These are phyloP conservation scores for Didymellaceae sp. DNA, from an alignment of 2,329 filamentous ascomycete genomes.

Conservation along the genomic window DNA sequence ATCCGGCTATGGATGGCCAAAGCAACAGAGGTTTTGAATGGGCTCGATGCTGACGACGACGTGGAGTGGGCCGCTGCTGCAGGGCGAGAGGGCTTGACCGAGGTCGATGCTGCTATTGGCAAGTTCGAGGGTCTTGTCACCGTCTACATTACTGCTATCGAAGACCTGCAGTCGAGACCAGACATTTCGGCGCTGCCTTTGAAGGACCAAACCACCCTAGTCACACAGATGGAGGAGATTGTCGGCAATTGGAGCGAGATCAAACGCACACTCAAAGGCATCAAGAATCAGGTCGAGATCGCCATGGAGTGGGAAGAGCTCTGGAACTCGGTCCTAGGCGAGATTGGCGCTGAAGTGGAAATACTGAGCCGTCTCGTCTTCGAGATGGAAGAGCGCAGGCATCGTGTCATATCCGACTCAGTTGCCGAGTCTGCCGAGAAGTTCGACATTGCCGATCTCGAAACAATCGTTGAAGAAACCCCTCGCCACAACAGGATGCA, in stretches of 20 bases:
- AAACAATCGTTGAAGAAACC: constrained; percentile 91
- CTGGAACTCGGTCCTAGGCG: constrained; percentile 90
- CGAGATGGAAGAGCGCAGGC: constrained; percentile 95
- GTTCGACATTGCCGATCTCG: constrained; percentile 84
- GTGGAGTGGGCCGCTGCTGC: constrained; percentile 95
- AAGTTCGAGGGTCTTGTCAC: constrained; percentile 90
- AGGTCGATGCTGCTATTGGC: constrained; percentile 72
- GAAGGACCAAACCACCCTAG: constrained; percentile 75
- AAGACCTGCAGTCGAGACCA: constrained; percentile 78
- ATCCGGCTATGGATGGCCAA: constrained; percentile 94
- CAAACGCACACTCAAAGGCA: constrained; percentile 74
- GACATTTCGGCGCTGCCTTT: constrained; percentile 77
- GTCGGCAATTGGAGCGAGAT: constrained; percentile 85
- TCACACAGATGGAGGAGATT: constrained; percentile 88
- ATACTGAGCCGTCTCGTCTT: constrained; percentile 82
- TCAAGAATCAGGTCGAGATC: constrained; percentile 91
- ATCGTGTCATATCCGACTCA: constrained; percentile 68
- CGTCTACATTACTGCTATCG: constrained; percentile 93
- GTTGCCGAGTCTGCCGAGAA: constrained; percentile 69
- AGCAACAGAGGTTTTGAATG: constrained; percentile 84
- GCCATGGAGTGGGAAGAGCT: constrained; percentile 99
- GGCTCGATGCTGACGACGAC: constrained; percentile 93
- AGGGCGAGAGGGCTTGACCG: constrained; percentile 78
- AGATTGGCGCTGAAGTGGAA: constrained; percentile 89
- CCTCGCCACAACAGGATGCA: constrained; percentile 63